A percentile compares a stretch with the other conserved stretches of the same genome.
Conservation (phyloP, 768 basidiomycete genomes). For the Pluteus cervinus region DNA sequence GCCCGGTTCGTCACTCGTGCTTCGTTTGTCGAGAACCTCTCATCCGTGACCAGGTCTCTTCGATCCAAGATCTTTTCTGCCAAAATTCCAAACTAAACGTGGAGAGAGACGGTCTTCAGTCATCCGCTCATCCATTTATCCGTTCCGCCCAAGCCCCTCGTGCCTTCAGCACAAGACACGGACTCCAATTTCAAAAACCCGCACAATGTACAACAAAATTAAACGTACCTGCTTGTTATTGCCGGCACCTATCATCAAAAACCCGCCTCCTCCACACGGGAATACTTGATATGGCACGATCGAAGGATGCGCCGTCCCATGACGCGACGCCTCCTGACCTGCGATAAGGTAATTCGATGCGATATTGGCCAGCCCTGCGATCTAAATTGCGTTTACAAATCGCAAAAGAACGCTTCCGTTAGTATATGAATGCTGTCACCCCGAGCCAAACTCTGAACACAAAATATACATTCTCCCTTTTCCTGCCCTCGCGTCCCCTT, state of each 20-base stretch:
- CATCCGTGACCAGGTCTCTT: conserved; percentile 54
- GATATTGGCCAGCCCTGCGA: conserved; percentile 88
- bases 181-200: background rate
- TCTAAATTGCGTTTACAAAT: no score
- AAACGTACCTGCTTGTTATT: conserved; percentile 78
- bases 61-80: conserved; percentile 54
- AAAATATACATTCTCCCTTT: no score
- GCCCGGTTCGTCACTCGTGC: conserved; percentile 71
- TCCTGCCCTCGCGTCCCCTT: no score
- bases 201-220: no score
- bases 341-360: conserved; percentile 91
- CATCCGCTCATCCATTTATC: no score
- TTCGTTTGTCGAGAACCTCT: conserved; percentile 67
- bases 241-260: conserved; percentile 90
- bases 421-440: no score
- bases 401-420: no score
- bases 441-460: no score
- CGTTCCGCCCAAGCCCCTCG: no score
- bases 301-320: conserved; percentile 92
- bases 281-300: conserved; percentile 94
- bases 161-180: background rate
- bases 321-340: conserved; percentile 72
- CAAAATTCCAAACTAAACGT: conserved; percentile 60
- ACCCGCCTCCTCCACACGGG: conserved; percentile 80
- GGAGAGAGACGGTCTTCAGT: no score